phyloP scores from a whole-genome alignment of 1,284 basidiomycete species.

The Tetrapyrgos nigripes region DNA sequence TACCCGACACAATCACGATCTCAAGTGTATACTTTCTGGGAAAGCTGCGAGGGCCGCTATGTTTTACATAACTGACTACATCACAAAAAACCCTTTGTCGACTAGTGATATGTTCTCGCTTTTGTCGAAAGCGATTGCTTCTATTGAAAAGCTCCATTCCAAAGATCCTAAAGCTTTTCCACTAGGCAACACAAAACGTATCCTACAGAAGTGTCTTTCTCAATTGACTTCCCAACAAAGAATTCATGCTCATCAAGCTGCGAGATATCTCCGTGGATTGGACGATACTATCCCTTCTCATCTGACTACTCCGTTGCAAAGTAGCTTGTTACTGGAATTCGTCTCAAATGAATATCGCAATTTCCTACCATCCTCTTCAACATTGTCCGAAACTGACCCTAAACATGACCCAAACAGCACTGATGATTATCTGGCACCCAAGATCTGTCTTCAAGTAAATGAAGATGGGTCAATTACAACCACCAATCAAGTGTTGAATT shows the following conservation, averaged over 20 bases:
- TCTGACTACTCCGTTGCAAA: constrained; percentile 1
- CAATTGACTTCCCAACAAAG: constrained; percentile 27
- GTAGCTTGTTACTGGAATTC: neutral
- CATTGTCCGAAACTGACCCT: neutral
- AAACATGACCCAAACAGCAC: too few relatives aligned
- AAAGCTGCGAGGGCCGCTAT: constrained; percentile 33
- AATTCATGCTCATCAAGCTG: constrained; percentile 33
- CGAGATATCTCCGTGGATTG: constrained; percentile 23
- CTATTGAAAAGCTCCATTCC: constrained; percentile 25
- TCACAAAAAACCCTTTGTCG: constrained; percentile 32
- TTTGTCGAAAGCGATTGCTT: constrained; percentile 24
- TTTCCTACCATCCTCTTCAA: neutral
- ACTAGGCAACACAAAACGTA: constrained; percentile 26
- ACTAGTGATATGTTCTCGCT: constrained; percentile 20
- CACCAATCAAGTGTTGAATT: constrained; percentile 7
- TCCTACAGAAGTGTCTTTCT: constrained; percentile 26
- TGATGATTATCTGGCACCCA: neutral
- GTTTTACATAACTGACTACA: constrained; percentile 39
- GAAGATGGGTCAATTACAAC: neutral
- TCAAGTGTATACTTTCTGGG: constrained; percentile 33
- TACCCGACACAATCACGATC: constrained; percentile 37
- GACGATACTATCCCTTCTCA: constrained; percentile 11
- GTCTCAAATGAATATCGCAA: neutral
- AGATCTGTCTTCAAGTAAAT: neutral
- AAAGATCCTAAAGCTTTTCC: constrained; percentile 15